A percentile compares a stretch with the other conserved stretches of the same genome.
Conservation (phyloP, 2,329 filamentous ascomycete genomes). For the Nakataea oryzae region DNA sequence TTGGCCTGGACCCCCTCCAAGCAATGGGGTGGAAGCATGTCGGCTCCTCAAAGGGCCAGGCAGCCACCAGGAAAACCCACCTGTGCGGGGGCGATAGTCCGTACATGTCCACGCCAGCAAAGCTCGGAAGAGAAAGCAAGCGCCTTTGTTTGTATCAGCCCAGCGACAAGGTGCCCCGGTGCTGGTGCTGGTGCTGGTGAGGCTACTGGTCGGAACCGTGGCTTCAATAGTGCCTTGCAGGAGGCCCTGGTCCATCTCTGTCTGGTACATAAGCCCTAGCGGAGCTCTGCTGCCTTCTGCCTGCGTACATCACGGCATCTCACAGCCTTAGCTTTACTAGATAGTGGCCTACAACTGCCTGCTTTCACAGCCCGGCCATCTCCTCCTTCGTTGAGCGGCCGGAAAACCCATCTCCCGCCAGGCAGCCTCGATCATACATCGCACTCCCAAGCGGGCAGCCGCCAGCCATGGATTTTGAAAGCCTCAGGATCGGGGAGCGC, state of each 20-base stretch:
- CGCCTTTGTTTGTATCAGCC: too few relatives aligned
- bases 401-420: neutral
- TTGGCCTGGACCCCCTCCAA: neutral
- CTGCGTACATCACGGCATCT: too few relatives aligned
- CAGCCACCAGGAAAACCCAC: neutral
- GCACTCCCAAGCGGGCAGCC: neutral
- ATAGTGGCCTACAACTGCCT: too few relatives aligned
- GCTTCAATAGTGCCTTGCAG: neutral
- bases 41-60: neutral
- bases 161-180: neutral
- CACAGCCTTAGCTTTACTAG: too few relatives aligned
- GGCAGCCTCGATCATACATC: neutral
- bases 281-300: too few relatives aligned
- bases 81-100: neutral
- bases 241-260: neutral
- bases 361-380: too few relatives aligned
- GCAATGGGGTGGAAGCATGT: neutral
- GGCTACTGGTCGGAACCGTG: neutral
- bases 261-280: too few relatives aligned
- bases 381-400: neutral
- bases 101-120: neutral
- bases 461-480: slow-evolving; percentile 23
- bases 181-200: neutral
- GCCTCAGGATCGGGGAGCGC: slow-evolving; percentile 21
- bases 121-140: neutral